These are phyloP conservation scores for Thymus mandschuricus DNA, from an alignment of 257 asterid species.

Conservation along the genomic window DNA sequence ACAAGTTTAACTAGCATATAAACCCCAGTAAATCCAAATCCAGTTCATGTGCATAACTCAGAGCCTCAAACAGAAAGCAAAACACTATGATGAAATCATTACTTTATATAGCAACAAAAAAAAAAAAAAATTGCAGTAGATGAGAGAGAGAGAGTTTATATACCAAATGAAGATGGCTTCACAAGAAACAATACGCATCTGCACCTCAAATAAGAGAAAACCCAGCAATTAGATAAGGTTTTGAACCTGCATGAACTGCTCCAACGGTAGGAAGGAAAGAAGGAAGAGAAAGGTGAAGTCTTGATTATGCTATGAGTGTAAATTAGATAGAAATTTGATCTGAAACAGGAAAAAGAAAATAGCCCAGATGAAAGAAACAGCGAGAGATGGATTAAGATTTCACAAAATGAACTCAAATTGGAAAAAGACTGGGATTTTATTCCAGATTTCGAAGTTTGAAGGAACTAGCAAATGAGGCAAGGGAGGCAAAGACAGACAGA, in stretches of 20 bases:
- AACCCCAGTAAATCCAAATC: slow-evolving; percentile 23
- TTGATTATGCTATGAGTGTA: slow-evolving; percentile 34
- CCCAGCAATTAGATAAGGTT: slow-evolving; percentile 37
- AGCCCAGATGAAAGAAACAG: slow-evolving; percentile 46
- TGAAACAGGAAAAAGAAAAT: slow-evolving; percentile 17
- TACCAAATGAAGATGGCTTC: slow-evolving; percentile 60
- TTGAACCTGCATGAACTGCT: slow-evolving; percentile 38
- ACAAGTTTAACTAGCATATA: slow-evolving; percentile 6
- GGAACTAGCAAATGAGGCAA: slow-evolving; percentile 39
- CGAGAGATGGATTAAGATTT: slow-evolving; percentile 32
- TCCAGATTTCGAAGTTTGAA: slow-evolving; percentile 32
- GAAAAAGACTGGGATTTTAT: slow-evolving; percentile 32
- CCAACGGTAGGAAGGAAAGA: slow-evolving; percentile 32
- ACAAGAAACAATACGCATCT: slow-evolving; percentile 41
- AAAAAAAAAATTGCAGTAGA: not conserved
- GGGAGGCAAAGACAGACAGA: slow-evolving; percentile 46
- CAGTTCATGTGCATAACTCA: slow-evolving; percentile 18
- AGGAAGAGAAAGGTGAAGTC: slow-evolving; percentile 33
- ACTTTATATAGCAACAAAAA: not conserved
- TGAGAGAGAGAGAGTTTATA: slow-evolving; percentile 25
- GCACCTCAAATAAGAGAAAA: slow-evolving; percentile 44
- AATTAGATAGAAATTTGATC: slow-evolving; percentile 38
- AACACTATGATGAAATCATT: slow-evolving; percentile 24
- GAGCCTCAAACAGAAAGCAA: slow-evolving; percentile 16
- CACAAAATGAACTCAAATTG: slow-evolving; percentile 41